These are phyloP conservation scores for Lactifluus rugatus DNA, from an alignment of 768 basidiomycete genomes.

Conservation along the genomic window DNA sequence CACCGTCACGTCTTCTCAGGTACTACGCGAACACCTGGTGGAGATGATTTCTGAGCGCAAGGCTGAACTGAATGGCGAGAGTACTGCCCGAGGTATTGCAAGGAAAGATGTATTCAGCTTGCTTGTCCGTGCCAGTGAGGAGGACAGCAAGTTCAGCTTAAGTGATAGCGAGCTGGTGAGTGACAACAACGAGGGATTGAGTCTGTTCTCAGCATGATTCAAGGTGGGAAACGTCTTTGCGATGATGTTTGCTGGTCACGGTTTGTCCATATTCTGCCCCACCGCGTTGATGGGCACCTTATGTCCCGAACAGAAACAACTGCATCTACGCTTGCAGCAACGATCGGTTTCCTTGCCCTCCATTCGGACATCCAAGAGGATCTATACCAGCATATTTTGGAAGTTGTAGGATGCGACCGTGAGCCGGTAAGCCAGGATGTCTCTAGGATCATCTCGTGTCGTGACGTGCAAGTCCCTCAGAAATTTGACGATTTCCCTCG, in stretches of 20 bases:
- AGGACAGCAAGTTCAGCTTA: conserved; percentile 1
- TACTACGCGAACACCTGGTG: neutral
- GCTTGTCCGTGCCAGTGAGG: conserved; percentile 17
- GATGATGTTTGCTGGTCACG: conserved; percentile 20
- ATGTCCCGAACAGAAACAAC: conserved; percentile 26
- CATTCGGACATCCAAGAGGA: conserved; percentile 27
- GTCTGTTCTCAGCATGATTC: neutral
- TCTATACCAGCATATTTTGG: conserved; percentile 26
- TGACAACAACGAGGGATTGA: neutral
- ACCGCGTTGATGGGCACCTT: neutral
- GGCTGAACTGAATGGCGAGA: conserved; percentile 2
- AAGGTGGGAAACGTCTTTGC: conserved; percentile 20
- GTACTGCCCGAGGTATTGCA: neutral
- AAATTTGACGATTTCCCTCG: conserved; percentile 23
- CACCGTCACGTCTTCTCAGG: neutral
- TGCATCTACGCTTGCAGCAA: conserved; percentile 27
- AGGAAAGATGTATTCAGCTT: conserved; percentile 16
- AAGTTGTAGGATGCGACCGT: conserved; percentile 22
- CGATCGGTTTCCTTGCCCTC: conserved; percentile 26
- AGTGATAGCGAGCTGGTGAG: conserved; percentile 17
- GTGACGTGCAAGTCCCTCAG: conserved; percentile 3
- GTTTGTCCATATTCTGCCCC: neutral
- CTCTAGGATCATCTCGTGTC: neutral
- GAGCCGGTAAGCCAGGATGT: neutral
- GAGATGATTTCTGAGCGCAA: conserved; percentile 10